Evolutionary conservation across 768 basidiomycete genomes (phyloP).

Genomic region (Amyloporia xantha): DNA sequence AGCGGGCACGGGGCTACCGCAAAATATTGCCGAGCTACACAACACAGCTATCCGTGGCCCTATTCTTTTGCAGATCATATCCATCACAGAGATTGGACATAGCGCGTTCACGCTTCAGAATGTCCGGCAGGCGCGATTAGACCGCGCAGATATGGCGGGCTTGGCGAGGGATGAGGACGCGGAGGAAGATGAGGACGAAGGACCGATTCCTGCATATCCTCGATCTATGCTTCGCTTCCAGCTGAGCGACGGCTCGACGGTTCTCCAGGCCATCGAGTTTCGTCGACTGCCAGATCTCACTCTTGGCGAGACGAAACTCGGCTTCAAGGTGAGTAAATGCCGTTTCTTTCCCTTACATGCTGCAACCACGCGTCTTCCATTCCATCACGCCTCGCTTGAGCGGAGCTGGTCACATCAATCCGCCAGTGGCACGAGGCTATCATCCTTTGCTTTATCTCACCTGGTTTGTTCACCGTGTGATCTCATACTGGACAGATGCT

Average conservation of each 20-base stretch:
- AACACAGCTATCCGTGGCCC: slow-evolving; percentile 38
- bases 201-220: slow-evolving; percentile 75
- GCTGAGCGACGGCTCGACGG: slow-evolving; percentile 70
- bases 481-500: slow-evolving; percentile 44
- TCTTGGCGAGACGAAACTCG: slow-evolving; percentile 72
- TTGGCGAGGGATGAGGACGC: slow-evolving; percentile 42
- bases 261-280: slow-evolving; percentile 75
- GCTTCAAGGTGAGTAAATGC: slow-evolving; percentile 61
- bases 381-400: no score
- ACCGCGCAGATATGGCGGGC: slow-evolving; percentile 45
- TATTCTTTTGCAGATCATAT: slow-evolving; percentile 67
- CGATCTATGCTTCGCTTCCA: slow-evolving; percentile 71
- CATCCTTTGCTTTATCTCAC: background rate
- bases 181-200: slow-evolving; percentile 47
- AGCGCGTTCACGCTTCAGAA: slow-evolving; percentile 81
- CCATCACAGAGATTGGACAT: slow-evolving; percentile 77
- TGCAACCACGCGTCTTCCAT: background rate
- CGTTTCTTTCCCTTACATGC: background rate
- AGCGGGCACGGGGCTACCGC: slow-evolving; percentile 61
- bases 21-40: slow-evolving; percentile 29
- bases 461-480: background rate
- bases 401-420: no score
- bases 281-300: slow-evolving; percentile 54
- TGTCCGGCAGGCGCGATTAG: slow-evolving; percentile 54
- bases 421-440: background rate